Conservation (phyloP, 306 rosid genomes). For the Senna tora region DNA sequence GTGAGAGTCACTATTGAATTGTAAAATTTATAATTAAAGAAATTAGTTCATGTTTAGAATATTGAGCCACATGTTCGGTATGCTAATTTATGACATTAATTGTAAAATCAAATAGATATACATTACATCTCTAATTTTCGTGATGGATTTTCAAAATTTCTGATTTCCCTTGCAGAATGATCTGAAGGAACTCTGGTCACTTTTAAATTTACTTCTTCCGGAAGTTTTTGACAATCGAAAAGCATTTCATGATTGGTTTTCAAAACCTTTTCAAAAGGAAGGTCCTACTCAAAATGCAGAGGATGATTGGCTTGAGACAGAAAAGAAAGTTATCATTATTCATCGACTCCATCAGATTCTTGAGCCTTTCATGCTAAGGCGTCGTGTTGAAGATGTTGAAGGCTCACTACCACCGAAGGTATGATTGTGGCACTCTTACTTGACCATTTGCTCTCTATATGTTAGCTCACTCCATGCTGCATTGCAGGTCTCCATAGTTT, state of each 20-base stretch:
- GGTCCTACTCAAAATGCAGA: constrained; percentile 76
- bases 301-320: constrained; percentile 99
- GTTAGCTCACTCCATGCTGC: constrained; percentile 40
- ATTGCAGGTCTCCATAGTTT: constrained; percentile 83
- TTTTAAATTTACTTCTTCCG: constrained; percentile 94
- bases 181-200: constrained; percentile 98
- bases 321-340: constrained; percentile 90
- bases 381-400: constrained; percentile 99
- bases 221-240: constrained; percentile 97
- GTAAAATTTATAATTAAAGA: not conserved
- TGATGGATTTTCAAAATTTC: constrained; percentile 35
- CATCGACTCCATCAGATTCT: constrained; percentile 99
- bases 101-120: constrained; percentile 28
- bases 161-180: constrained; percentile 76
- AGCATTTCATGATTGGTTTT: constrained; percentile 98
- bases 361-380: constrained; percentile 99
- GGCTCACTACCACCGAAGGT: constrained; percentile 98
- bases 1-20: not conserved
- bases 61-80: not conserved
- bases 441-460: constrained; percentile 8
- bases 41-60: constrained; percentile 7
- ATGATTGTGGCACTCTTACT: constrained; percentile 39
- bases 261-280: constrained; percentile 97
- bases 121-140: constrained; percentile 16
- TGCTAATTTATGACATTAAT: constrained; percentile 19